phyloP scores from a whole-genome alignment of 495 filamentous ascomycete genomes.

The Cladorrhinum samala region DNA sequence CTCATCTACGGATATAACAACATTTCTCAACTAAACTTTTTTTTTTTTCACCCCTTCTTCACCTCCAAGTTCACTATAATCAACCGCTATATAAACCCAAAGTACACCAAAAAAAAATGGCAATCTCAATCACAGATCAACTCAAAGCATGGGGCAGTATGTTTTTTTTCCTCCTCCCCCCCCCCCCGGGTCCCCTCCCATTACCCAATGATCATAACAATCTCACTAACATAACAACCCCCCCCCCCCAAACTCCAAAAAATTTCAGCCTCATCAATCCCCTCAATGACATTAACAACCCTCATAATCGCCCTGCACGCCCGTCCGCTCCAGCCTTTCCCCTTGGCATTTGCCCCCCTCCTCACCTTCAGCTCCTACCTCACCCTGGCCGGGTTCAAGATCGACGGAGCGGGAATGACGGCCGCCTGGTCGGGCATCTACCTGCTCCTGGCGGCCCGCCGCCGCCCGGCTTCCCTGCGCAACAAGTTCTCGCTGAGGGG shows the following conservation, averaged over 20 bases:
- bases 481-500: conserved; percentile 64
- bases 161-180: conserved; percentile 19
- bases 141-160: conserved; percentile 68
- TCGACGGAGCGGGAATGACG: conserved; percentile 75
- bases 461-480: conserved; percentile 49
- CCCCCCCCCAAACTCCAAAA: background rate
- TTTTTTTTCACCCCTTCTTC: no score
- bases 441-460: conserved; percentile 64
- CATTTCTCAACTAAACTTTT: no score
- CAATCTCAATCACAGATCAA: conserved; percentile 36
- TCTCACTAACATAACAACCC: background rate
- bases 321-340: conserved; percentile 67
- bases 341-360: conserved; percentile 75
- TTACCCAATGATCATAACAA: conserved; percentile 3
- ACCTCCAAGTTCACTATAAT: background rate
- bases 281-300: conserved; percentile 71
- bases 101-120: background rate
- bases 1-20: no score
- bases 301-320: conserved; percentile 71
- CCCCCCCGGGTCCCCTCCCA: no score
- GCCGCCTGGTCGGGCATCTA: conserved; percentile 87
- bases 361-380: conserved; percentile 85
- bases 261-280: conserved; percentile 61
- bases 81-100: background rate
- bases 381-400: conserved; percentile 69